Conservation (phyloP, 371 early-diverging fungal species). For the Mortierella sp. region DNA sequence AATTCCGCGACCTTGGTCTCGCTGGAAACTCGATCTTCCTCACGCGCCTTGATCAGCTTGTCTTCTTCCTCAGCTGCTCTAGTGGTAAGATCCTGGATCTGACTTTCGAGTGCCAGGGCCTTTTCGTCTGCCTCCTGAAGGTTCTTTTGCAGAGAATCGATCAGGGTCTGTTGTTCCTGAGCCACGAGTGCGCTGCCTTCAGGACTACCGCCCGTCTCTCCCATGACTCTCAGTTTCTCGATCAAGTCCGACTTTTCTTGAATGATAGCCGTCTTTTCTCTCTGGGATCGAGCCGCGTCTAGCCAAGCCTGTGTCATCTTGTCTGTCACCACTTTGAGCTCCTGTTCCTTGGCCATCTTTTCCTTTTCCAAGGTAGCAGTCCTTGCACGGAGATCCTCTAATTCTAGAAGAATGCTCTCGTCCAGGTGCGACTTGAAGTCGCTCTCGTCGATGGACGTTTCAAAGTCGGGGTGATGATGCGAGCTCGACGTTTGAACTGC, state of each 20-base stretch:
- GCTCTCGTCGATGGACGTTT: slow-evolving; percentile 17
- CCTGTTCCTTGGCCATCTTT: slow-evolving; percentile 45
- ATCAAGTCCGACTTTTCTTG: slow-evolving; percentile 28
- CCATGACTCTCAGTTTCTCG: slow-evolving; percentile 16
- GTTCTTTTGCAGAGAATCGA: slow-evolving; percentile 31
- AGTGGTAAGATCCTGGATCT: slow-evolving; percentile 20
- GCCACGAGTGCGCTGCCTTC: not conserved
- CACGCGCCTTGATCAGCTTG: slow-evolving; percentile 10
- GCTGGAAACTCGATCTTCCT: slow-evolving; percentile 5
- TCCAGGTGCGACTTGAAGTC: slow-evolving; percentile 29
- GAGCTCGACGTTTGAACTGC: slow-evolving; percentile 21
- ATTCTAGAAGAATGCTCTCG: slow-evolving; percentile 25
- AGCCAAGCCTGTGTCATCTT: slow-evolving; percentile 53
- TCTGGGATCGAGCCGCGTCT: slow-evolving; percentile 48
- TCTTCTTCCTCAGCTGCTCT: slow-evolving; percentile 30
- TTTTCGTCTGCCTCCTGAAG: slow-evolving; percentile 32
- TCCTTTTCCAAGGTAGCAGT: slow-evolving; percentile 47
- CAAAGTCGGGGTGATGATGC: slow-evolving; percentile 32
- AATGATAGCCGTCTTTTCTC: slow-evolving; percentile 30
- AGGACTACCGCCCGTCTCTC: slow-evolving; percentile 16
- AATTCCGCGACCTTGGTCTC: slow-evolving; percentile 18
- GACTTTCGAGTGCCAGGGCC: slow-evolving; percentile 19
- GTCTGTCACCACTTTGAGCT: slow-evolving; percentile 45
- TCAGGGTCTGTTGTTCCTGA: slow-evolving; percentile 23
- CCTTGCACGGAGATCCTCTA: slow-evolving; percentile 38